Percentiles rank a stretch among this genome's conserved stretches.
Evolutionary conservation across 2,329 filamentous ascomycete genomes (phyloP).

Genomic region (Microascus cirrosus): DNA sequence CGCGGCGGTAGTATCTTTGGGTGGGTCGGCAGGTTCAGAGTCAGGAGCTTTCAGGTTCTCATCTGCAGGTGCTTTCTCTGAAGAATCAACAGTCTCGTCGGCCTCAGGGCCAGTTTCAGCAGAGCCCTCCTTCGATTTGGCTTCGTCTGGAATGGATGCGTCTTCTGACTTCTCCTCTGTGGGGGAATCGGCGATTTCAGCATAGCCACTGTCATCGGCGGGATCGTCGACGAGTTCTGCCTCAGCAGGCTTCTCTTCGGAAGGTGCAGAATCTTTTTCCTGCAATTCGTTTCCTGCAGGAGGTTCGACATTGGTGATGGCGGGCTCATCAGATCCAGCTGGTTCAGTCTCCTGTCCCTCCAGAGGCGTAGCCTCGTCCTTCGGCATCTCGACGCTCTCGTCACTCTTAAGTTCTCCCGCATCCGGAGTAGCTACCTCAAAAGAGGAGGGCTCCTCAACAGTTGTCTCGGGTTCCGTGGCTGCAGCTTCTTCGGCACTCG

Average conservation of each 20-base stretch:
- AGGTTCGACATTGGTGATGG: neutral
- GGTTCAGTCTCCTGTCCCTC: neutral
- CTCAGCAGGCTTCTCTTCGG: neutral
- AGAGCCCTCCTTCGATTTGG: neutral
- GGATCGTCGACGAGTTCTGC: neutral
- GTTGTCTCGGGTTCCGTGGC: constrained; percentile 1
- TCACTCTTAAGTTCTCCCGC: neutral
- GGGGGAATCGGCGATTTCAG: neutral
- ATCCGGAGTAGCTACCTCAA: neutral
- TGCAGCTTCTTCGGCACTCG: neutral
- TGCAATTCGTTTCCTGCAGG: neutral
- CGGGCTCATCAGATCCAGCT: neutral
- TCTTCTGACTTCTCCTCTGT: neutral
- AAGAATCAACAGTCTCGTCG: neutral
- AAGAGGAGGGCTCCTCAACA: neutral
- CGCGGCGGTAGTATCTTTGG: too few relatives aligned
- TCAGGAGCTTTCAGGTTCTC: neutral
- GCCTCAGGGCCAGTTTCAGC: neutral
- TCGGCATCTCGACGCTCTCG: neutral
- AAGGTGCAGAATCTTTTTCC: neutral
- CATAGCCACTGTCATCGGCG: neutral
- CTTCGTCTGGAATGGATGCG: neutral
- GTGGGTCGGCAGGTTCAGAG: neutral
- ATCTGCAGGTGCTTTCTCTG: too few relatives aligned
- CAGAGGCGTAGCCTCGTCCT: neutral